Conservation (phyloP, 73 alveolate species). For the Tetrahymena malaccensis region DNA sequence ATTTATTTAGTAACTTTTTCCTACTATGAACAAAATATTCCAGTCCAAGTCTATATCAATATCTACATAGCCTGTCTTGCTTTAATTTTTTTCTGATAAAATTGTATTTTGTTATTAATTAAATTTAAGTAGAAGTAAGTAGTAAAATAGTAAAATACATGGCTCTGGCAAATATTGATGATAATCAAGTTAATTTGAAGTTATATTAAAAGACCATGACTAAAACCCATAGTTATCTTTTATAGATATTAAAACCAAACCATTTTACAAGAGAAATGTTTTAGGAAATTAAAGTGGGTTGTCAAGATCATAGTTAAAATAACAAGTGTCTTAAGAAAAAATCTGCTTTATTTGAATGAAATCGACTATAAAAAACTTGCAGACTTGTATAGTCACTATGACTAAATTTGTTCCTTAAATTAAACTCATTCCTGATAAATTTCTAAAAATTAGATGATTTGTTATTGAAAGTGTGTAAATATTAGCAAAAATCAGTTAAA, state of each 20-base stretch:
- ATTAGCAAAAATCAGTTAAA: not conserved
- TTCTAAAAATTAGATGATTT: not conserved
- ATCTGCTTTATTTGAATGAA: not conserved
- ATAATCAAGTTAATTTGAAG: not conserved
- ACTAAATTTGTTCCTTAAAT: not conserved
- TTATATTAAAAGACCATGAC: not conserved
- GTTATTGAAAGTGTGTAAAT: not conserved
- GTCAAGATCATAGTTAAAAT: not conserved
- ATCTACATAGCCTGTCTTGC: not conserved
- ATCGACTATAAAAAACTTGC: not conserved
- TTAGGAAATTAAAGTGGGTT: not conserved
- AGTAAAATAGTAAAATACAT: too few relatives aligned
- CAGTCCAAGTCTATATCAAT: not conserved
- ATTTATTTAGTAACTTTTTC: not conserved
- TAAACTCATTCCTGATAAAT: not conserved
- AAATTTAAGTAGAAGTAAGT: too few relatives aligned
- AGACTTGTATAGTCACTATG: not conserved
- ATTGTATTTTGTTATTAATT: too few relatives aligned
- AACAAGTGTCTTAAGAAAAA: not conserved
- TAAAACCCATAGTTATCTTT: not conserved
- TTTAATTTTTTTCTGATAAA: too few relatives aligned
- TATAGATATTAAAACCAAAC: not conserved
- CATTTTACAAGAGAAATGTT: not conserved
- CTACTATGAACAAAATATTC: not conserved
- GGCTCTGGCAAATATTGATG: not conserved